phyloP scores from a whole-genome alignment of 1,139 yeast species.

The Taiozyma sp. region DNA sequence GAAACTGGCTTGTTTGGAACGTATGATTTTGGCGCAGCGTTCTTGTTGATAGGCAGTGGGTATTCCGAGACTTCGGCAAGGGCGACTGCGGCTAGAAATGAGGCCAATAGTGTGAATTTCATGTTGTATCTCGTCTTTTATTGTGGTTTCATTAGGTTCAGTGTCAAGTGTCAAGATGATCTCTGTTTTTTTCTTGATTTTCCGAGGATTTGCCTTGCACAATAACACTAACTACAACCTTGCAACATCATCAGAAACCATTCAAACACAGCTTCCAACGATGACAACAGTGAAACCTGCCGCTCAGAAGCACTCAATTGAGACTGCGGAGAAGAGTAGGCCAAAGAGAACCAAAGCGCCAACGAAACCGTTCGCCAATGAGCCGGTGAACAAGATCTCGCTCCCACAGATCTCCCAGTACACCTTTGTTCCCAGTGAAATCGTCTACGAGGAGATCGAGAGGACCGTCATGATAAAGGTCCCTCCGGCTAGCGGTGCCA shows the following conservation, averaged over 20 bases:
- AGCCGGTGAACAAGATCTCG: neutral
- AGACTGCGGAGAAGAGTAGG: neutral
- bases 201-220: neutral
- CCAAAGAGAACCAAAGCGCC: neutral
- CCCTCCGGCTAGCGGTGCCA: neutral
- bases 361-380: neutral
- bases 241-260: neutral
- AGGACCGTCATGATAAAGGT: neutral
- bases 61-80: slow-evolving; percentile 2
- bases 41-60: slow-evolving; percentile 26
- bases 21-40: slow-evolving; percentile 32
- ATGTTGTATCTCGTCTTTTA: neutral
- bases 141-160: neutral
- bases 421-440: slow-evolving; percentile 3
- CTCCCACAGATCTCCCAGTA: neutral
- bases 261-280: neutral
- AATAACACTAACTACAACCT: neutral
- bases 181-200: neutral
- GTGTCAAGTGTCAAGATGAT: neutral
- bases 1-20: slow-evolving; percentile 37
- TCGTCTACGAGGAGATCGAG: slow-evolving; percentile 2
- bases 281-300: neutral
- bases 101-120: slow-evolving; percentile 1
- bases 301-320: neutral
- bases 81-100: neutral